Evolutionary conservation across 148 eudicot genomes (phyloP), one percentile per base, ranked within the genome.

Genomic region (Vaccinium darrowii): DNA sequence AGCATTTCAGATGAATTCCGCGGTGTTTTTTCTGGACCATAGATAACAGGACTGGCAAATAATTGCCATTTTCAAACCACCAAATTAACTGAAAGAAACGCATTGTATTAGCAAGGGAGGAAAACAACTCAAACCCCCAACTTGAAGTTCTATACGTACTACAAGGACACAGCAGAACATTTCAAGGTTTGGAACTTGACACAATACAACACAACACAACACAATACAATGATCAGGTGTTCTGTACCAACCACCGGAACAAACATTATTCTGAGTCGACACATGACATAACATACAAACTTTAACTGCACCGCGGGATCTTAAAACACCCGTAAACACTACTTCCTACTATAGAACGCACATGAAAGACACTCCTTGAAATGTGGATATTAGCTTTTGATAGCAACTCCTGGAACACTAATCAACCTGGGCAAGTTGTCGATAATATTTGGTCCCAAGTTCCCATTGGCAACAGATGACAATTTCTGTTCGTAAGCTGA

Each of bases 401-500:
- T 82, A 2, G 49, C 13, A 51, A 82, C 54, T 52, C 65, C 78
- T 18, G 78, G 78, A 71, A 56, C 21, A 33, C 51, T 74, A 14
- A 71, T 51, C 43, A 71, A 33, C 65, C 16, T 21, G 5, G 78
- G 49, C 50, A 72, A 23, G n/a, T 52, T 52, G 49, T 51, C 33
- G 3, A 82, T 82, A 25, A 67, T 51, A 49, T 82, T 21, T 5
- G 78, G 58, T 71, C 63, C 65, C 78, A 72, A 82, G 11, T 30
- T 67, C 5, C 50, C 78, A 7, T 62, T 71, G 15, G 79, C 39
- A 4, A 3, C 79, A 36, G 85, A 39, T 0, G 79, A 52, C 27
- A 33, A 69, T 9, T 86, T 75, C 12, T 86, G 56, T 8, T 83
- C 82, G 50, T 86, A 82, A 23, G 88, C 85, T 25, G 85, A 86